Percentiles rank a stretch among this genome's conserved stretches.
These are phyloP conservation scores for Epichloe sibirici DNA, from an alignment of 2,329 filamentous ascomycete species.

Conservation along the genomic window DNA sequence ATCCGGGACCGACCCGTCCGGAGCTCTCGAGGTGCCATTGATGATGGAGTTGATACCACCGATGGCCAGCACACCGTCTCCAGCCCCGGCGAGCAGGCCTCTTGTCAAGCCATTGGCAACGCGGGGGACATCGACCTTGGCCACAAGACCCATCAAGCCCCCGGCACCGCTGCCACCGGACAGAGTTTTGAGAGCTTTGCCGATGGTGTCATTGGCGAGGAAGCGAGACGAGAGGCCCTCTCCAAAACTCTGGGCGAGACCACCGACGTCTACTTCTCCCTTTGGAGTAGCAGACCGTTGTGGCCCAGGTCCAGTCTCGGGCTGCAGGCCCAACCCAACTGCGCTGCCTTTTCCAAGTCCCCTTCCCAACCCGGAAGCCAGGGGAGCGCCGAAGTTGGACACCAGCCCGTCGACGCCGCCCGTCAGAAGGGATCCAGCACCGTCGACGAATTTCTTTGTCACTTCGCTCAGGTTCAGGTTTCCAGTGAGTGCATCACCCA, in stretches of 20 bases:
- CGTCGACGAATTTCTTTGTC: background rate
- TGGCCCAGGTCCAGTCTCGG: constrained; percentile 11
- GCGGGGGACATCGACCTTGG: constrained; percentile 13
- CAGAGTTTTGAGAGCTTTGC: constrained; percentile 11
- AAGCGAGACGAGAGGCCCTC: constrained; percentile 19
- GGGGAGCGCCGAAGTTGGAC: constrained; percentile 8
- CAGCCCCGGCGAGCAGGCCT: constrained; percentile 22
- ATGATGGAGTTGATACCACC: constrained; percentile 21
- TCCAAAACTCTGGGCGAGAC: constrained; percentile 15
- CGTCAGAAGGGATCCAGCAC: background rate
- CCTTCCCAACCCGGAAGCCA: constrained; percentile 17
- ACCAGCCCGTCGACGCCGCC: constrained; percentile 1
- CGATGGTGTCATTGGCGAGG: constrained; percentile 19
- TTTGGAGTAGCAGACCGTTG: background rate
- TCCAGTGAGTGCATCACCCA: constrained; percentile 11
- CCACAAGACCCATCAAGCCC: constrained; percentile 10
- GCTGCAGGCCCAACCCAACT: constrained; percentile 18
- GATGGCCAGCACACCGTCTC: constrained; percentile 20
- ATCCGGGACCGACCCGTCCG: constrained; percentile 9
- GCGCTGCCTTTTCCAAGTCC: constrained; percentile 15
- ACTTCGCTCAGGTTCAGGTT: constrained; percentile 10
- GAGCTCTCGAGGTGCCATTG: constrained; percentile 15
- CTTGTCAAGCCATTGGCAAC: constrained; percentile 23
- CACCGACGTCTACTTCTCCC: constrained; percentile 7
- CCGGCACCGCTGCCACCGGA: background rate